phyloP scores from a whole-genome alignment of 495 filamentous ascomycete species.

The Achaetomiella virescens region DNA sequence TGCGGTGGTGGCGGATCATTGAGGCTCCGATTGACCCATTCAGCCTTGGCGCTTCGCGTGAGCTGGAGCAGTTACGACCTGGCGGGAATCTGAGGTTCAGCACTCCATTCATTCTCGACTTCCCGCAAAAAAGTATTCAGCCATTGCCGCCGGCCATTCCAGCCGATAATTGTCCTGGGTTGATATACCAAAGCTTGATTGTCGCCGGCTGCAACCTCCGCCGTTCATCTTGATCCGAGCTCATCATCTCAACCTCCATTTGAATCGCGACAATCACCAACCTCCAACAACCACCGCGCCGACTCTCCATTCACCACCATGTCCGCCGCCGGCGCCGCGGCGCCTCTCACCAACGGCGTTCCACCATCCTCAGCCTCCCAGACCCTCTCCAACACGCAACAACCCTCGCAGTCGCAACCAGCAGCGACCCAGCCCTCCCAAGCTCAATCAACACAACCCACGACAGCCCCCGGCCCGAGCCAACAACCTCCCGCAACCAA shows the following conservation, averaged over 20 bases:
- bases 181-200: neutral
- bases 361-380: slow-evolving; percentile 30
- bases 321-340: slow-evolving; percentile 17
- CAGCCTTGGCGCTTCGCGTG: neutral
- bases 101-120: neutral
- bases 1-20: slow-evolving; percentile 15
- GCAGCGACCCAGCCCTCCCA: neutral
- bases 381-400: slow-evolving; percentile 25
- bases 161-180: neutral
- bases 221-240: neutral
- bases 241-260: neutral
- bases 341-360: slow-evolving; percentile 40
- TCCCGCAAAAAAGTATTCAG: neutral
- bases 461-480: slow-evolving; percentile 30
- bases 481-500: slow-evolving; percentile 20
- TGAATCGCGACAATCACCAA: slow-evolving; percentile 1
- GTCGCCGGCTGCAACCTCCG: no score
- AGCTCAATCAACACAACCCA: no score
- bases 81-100: neutral
- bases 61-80: neutral
- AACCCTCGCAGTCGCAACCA: slow-evolving; percentile 23
- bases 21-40: slow-evolving; percentile 7
- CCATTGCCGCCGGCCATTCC: neutral
- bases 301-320: slow-evolving; percentile 4
- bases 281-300: neutral